Percentiles rank a stretch among this genome's conserved stretches.
These are phyloP conservation scores for Fusarium torreyae DNA, from an alignment of 2,329 filamentous ascomycete species.

Conservation along the genomic window DNA sequence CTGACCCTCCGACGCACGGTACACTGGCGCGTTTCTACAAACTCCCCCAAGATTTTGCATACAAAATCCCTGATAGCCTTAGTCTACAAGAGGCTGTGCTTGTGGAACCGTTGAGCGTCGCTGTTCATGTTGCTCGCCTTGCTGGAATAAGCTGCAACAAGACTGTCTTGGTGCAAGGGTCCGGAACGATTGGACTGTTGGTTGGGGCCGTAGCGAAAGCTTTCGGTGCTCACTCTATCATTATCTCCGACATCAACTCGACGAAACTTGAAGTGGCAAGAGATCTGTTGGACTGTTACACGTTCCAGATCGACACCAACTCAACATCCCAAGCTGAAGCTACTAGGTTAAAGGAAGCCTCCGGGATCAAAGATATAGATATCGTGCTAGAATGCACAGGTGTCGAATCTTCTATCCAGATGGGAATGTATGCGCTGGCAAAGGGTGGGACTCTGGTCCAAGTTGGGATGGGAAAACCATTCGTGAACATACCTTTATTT, in stretches of 20 bases:
- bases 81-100: slow-evolving; percentile 87
- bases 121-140: slow-evolving; percentile 85
- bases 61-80: slow-evolving; percentile 83
- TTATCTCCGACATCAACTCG: slow-evolving; percentile 87
- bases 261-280: slow-evolving; percentile 82
- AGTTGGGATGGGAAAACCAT: slow-evolving; percentile 87
- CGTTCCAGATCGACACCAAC: background rate
- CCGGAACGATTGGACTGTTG: slow-evolving; percentile 71
- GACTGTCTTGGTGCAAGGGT: slow-evolving; percentile 85
- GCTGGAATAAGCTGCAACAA: slow-evolving; percentile 79
- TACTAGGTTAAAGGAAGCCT: background rate
- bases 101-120: slow-evolving; percentile 88
- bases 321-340: background rate
- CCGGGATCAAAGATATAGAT: slow-evolving; percentile 78
- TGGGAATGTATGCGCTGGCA: slow-evolving; percentile 77
- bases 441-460: slow-evolving; percentile 84
- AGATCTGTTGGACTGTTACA: slow-evolving; percentile 62
- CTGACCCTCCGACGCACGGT: slow-evolving; percentile 79
- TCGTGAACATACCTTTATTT: slow-evolving; percentile 92
- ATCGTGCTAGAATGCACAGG: slow-evolving; percentile 84
- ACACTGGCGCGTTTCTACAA: slow-evolving; percentile 88
- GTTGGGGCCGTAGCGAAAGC: slow-evolving; percentile 78
- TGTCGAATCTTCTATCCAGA: slow-evolving; percentile 82
- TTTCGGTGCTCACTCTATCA: slow-evolving; percentile 84
- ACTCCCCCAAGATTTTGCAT: slow-evolving; percentile 92